Evolutionary conservation across 768 basidiomycete genomes (phyloP).

Genomic region (Rhodotorula paludigena): DNA sequence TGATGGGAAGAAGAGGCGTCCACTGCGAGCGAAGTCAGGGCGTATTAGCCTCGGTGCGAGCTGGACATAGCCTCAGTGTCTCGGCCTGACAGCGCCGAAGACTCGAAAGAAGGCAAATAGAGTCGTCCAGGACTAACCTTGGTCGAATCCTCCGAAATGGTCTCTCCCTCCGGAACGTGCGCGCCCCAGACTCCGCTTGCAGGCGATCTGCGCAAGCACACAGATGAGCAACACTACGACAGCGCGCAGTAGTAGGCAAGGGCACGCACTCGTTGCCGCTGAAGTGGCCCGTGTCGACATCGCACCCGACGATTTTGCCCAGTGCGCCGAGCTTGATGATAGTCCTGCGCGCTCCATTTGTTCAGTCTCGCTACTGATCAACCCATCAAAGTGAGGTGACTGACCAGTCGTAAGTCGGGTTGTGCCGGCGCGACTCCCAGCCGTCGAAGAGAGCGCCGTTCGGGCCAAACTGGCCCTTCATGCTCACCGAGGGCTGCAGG

Average conservation of each 20-base stretch:
- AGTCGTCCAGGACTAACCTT: constrained; percentile 5
- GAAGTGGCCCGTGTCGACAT: constrained; percentile 93
- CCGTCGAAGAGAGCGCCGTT: constrained; percentile 91
- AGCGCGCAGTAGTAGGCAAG: too few relatives aligned
- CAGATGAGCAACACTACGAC: neutral
- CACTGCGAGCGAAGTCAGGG: constrained; percentile 55
- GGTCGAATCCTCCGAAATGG: constrained; percentile 24
- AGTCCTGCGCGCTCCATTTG: constrained; percentile 56
- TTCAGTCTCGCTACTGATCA: neutral
- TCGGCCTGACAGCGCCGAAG: too few relatives aligned
- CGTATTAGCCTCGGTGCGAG: neutral
- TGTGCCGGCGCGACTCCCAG: constrained; percentile 90
- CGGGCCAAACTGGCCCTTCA: constrained; percentile 95
- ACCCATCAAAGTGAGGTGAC: constrained; percentile 12
- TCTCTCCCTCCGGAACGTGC: constrained; percentile 26
- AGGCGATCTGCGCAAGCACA: constrained; percentile 4
- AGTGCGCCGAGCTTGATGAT: constrained; percentile 79
- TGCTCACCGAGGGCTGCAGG: constrained; percentile 68
- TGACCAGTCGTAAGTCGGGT: constrained; percentile 81
- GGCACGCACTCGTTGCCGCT: constrained; percentile 58
- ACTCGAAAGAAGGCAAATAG: too few relatives aligned
- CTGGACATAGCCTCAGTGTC: too few relatives aligned
- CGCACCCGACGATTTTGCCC: constrained; percentile 71
- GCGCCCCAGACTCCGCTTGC: constrained; percentile 39
- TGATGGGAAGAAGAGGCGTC: constrained; percentile 70